Base-by-base conservation (phyloP, 179 eudicot genomes). In the Silene noctiflora region DNA sequence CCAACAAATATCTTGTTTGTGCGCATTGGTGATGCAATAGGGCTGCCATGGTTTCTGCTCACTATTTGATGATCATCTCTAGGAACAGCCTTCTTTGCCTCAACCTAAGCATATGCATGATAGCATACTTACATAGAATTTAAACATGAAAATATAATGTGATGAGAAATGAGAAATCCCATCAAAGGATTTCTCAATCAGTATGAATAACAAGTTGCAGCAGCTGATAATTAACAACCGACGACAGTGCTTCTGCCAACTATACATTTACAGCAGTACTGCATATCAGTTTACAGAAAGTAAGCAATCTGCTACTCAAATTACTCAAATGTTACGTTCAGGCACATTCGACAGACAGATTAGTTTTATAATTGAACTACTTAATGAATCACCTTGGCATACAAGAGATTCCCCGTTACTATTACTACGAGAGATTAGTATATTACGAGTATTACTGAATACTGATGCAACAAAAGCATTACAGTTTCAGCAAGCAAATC, bases 81-180 rank as follows among this genome's bases (percentile, higher is more conserved):
- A 22, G 88, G 88, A 77, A 86, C 85, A 75, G 86, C 88, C 78
- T 86, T 86, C 81, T 86, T 86, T 27, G 88, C 88, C 84, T 86
- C 88, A 79, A 86, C 88, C 88, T 86, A 74, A n/a, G 42, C 14
- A 53, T n/a, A 69, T 7, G 69, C 33, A 68, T 29, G 63, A 53
- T 17, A 78, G 65, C 48, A 76, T 59, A 72, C 55, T 65, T 65
- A 67, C 74, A 76, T 81, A 75, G 56, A 74, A 77, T 53, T 53
- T 53, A 53, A 53, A 53, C 59, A 53, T 53, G 59, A 14, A 53
- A 6, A 53, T 14, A 51, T 14, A 39, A 39, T 39, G 11, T 39
- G 10, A 39, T 8, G 11, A 51, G 58, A 8, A 11, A 14, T 51
- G 58, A 51, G 58, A 51, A 51, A 51, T 51, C 58, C 58, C 16